phyloP scores from a whole-genome alignment of 2,329 filamentous ascomycete species.

The Stagonosporopsis chrysanthemi region DNA sequence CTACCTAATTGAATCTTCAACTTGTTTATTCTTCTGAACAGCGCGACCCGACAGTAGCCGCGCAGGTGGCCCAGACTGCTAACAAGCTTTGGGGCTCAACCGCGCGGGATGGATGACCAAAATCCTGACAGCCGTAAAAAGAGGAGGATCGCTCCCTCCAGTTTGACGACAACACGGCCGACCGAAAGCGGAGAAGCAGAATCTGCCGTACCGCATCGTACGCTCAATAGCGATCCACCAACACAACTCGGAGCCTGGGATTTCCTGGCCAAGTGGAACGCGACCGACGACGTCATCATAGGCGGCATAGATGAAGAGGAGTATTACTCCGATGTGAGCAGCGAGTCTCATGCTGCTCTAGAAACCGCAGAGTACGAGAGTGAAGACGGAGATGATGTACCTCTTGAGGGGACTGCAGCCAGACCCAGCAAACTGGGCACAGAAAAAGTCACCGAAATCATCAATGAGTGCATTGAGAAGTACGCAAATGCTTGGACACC shows the following conservation, averaged over 20 bases:
- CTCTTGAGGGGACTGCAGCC: neutral
- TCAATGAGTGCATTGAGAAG: conserved; percentile 37
- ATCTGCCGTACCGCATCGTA: neutral
- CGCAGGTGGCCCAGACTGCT: neutral
- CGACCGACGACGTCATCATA: neutral
- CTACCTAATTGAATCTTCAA: neutral
- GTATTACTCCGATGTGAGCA: conserved; percentile 21
- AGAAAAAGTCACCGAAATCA: conserved; percentile 30
- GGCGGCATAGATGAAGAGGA: conserved; percentile 21
- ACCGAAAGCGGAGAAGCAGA: neutral
- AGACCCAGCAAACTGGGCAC: conserved; percentile 19
- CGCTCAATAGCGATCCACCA: neutral
- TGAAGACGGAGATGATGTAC: neutral
- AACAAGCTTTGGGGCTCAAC: neutral
- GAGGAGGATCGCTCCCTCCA: conserved; percentile 2
- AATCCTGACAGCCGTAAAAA: conserved; percentile 3
- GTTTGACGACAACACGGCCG: neutral
- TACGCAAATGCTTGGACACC: conserved; percentile 32
- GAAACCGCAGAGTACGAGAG: conserved; percentile 5
- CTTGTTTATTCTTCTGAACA: too few relatives aligned
- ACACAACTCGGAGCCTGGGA: neutral
- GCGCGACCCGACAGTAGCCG: neutral
- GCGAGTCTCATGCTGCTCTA: neutral
- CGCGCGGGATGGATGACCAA: too few relatives aligned
- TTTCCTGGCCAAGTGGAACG: conserved; percentile 5